Base-by-base conservation (phyloP, 768 basidiomycete species). In the Hygrophorus russula region DNA sequence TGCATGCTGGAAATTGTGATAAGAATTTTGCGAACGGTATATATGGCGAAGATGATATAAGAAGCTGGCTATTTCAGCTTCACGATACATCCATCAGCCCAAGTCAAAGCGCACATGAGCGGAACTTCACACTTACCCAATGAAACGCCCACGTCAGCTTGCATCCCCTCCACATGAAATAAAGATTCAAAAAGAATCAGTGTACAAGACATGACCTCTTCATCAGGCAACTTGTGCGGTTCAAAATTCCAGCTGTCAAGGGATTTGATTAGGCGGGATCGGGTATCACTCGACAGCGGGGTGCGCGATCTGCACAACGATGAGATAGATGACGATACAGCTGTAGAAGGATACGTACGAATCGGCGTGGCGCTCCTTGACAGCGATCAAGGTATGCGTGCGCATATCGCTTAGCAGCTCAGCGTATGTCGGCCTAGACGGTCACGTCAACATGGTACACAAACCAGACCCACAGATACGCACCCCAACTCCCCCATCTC, bases 1-100 rank as follows among this genome's bases (percentile, higher is more conserved):
- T 0, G 93, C 96, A 62, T 99, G 96, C 48, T 89, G 80, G 58
- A 94, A 98, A 57, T 98, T 99, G 70, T 99, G 96, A 60, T 99
- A 99, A 19, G 85, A 82, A 63, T 97, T 97, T 46, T 82, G 79
- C 41, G 76, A 72, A 48, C 92, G 84, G 60, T 99, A 99, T 40
- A 94, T 81, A 20, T 78, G 76, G n/a, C 83, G 78, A n/a, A 98
- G 74, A 50, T 94, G 88, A 51, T 78, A 76, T 32, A 99, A 71
- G 53, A 98, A 83, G 8, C 76, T 63, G 14, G 77, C 73, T 50
- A 97, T 71, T 62, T 82, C 78, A 50, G 70, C 91, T 90, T 59
- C 40, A 38, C 43, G 48, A 39, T 42, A 48, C 43, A 47, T n/a
- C n/a, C 37, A 47, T 46, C 49, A 47, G 52, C 46, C 45, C 38